phyloP scores from a whole-genome alignment of 108 stramenopile species.

The Cyclotella baltica region DNA sequence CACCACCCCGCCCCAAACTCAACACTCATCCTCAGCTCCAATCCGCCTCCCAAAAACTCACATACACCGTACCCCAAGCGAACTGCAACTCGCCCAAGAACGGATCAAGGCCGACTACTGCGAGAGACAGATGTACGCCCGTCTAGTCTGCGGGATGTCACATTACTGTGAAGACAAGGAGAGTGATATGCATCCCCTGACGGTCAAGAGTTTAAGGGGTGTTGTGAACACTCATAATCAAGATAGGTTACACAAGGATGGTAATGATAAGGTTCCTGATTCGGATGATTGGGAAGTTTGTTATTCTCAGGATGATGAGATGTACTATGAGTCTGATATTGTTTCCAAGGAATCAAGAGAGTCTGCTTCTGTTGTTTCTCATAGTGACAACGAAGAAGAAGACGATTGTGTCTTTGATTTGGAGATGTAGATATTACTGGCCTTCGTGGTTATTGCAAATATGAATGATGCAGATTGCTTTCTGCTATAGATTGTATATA shows the following conservation, averaged over 20 bases:
- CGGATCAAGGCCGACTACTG: constrained; percentile 42
- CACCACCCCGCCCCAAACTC: neutral
- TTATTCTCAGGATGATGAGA: constrained; percentile 2
- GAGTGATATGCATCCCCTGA: constrained; percentile 14
- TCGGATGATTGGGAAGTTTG: constrained; percentile 4
- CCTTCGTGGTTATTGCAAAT: neutral
- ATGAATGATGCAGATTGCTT: neutral
- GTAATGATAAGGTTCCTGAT: neutral
- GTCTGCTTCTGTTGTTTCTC: constrained; percentile 8
- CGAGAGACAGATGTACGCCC: constrained; percentile 52
- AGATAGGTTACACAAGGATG: neutral
- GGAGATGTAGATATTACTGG: constrained; percentile 1
- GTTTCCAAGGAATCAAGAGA: neutral
- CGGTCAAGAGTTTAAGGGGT: constrained; percentile 16
- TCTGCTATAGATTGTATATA: constrained; percentile 2
- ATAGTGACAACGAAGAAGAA: constrained; percentile 8
- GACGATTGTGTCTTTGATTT: constrained; percentile 10
- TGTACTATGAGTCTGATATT: neutral
- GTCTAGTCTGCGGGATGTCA: constrained; percentile 44
- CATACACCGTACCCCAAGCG: constrained; percentile 51
- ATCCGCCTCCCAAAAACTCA: constrained; percentile 47
- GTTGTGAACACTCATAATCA: constrained; percentile 17
- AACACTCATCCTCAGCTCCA: constrained; percentile 7
- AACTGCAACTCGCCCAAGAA: constrained; percentile 50
- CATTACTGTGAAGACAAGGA: neutral